phyloP scores from a whole-genome alignment of 1,284 basidiomycete genomes.

The Microbotryum scabiosae region DNA sequence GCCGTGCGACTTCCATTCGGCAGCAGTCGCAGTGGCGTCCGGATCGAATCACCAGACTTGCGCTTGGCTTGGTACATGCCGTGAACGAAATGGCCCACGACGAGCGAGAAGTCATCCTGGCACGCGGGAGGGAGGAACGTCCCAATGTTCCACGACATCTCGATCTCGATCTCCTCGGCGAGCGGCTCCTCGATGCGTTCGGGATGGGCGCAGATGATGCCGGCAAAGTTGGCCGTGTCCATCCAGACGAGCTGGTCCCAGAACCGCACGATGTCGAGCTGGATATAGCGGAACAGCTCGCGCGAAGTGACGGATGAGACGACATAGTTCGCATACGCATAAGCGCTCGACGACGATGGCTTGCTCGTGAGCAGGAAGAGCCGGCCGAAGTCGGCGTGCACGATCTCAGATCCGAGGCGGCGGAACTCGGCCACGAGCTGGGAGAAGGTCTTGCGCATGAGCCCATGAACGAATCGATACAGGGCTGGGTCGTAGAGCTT shows the following conservation, averaged over 20 bases:
- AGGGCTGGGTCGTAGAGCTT: conserved; percentile 88
- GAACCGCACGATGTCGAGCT: conserved; percentile 76
- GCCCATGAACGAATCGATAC: conserved; percentile 84
- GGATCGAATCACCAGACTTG: conserved; percentile 45
- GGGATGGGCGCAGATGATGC: conserved; percentile 74
- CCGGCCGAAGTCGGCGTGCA: conserved; percentile 90
- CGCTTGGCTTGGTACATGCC: conserved; percentile 72
- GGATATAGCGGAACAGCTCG: conserved; percentile 90
- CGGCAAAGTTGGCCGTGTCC: conserved; percentile 90
- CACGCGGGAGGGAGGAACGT: conserved; percentile 78
- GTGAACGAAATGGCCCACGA: conserved; percentile 75
- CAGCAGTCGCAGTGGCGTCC: conserved; percentile 67
- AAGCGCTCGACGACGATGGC: conserved; percentile 81
- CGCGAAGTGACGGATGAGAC: conserved; percentile 86
- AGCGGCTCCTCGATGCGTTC: conserved; percentile 55
- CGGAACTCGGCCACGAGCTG: conserved; percentile 96
- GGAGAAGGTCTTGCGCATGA: conserved; percentile 97
- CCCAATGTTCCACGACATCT: conserved; percentile 93
- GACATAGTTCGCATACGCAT: conserved; percentile 87
- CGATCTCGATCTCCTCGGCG: conserved; percentile 46
- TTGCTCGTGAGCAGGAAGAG: conserved; percentile 90
- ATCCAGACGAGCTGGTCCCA: conserved; percentile 95
- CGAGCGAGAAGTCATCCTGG: conserved; percentile 66
- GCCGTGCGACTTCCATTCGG: conserved; percentile 54
- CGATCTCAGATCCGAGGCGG: conserved; percentile 81